These are phyloP conservation scores for Coemansia erecta DNA, from an alignment of 192 early-diverging fungal genomes.

Conservation along the genomic window DNA sequence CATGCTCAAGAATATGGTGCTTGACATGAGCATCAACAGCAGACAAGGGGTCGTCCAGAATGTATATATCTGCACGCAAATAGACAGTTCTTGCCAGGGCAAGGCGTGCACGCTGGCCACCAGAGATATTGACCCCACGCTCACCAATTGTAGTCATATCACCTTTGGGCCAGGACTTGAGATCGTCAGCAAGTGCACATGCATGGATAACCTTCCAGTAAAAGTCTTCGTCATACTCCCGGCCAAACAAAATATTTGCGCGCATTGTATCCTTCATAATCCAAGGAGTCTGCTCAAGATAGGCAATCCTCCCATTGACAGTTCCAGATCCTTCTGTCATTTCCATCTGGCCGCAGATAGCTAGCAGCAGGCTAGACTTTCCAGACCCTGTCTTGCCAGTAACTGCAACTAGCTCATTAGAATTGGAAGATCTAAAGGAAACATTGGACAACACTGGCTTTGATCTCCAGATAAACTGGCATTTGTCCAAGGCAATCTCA, in stretches of 20 bases:
- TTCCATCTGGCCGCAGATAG: slow-evolving; percentile 81
- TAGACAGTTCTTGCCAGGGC: slow-evolving; percentile 80
- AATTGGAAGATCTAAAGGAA: slow-evolving; percentile 48
- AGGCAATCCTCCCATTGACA: slow-evolving; percentile 68
- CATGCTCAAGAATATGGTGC: slow-evolving; percentile 65
- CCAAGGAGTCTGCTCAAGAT: slow-evolving; percentile 84
- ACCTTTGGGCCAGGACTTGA: slow-evolving; percentile 54
- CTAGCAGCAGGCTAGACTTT: slow-evolving; percentile 78
- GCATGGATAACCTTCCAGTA: slow-evolving; percentile 57
- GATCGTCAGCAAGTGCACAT: slow-evolving; percentile 58
- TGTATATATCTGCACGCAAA: slow-evolving; percentile 68
- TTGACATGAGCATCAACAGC: slow-evolving; percentile 81
- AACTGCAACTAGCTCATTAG: slow-evolving; percentile 63
- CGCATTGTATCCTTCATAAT: slow-evolving; percentile 78
- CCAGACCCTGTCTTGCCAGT: slow-evolving; percentile 82
- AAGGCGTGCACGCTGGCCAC: slow-evolving; percentile 88
- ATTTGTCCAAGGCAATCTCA: slow-evolving; percentile 11
- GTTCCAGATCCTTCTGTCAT: slow-evolving; percentile 47
- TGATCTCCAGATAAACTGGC: slow-evolving; percentile 29
- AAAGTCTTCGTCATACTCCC: slow-evolving; percentile 53
- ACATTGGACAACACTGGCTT: slow-evolving; percentile 17
- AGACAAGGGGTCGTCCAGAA: slow-evolving; percentile 84
- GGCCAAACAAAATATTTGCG: slow-evolving; percentile 72
- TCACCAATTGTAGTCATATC: slow-evolving; percentile 54
- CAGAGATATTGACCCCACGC: slow-evolving; percentile 55